These are phyloP conservation scores for Agapanthus africanus DNA, from an alignment of 106 monocot species.

Conservation along the genomic window DNA sequence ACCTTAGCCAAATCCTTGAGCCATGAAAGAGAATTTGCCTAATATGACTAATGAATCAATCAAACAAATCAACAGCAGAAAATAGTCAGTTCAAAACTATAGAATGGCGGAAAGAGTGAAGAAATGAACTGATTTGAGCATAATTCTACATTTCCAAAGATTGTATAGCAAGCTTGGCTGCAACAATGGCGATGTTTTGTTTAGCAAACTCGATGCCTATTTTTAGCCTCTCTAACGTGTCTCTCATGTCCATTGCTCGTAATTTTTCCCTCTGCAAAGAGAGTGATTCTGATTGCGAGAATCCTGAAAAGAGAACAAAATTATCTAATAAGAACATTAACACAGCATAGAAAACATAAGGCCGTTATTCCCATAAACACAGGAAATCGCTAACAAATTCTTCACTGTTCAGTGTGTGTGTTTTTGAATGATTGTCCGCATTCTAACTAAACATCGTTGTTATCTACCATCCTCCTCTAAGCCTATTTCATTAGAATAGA, in stretches of 20 bases:
- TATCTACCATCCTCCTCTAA: too few species aligned
- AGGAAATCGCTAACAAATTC: background rate
- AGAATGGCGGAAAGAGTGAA: too few species aligned
- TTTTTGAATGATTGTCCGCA: too few species aligned
- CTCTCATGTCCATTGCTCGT: conserved; percentile 46
- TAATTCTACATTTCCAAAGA: conserved; percentile 23
- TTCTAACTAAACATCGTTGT: too few species aligned
- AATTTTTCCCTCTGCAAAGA: conserved; percentile 43
- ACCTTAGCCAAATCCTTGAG: too few species aligned
- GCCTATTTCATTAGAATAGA: too few species aligned
- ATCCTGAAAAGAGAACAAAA: conserved; percentile 22
- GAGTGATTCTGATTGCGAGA: conserved; percentile 30
- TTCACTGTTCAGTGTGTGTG: background rate
- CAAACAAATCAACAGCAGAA: too few species aligned
- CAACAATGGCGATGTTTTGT: conserved; percentile 42
- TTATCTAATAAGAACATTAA: background rate
- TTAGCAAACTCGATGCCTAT: conserved; percentile 26
- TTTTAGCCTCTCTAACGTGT: conserved; percentile 37
- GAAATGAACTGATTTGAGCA: too few species aligned
- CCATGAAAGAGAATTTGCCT: too few species aligned
- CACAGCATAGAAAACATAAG: background rate
- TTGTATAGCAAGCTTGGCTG: conserved; percentile 63
- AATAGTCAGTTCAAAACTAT: too few species aligned
- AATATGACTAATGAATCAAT: too few species aligned
- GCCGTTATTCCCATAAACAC: background rate